phyloP scores from a whole-genome alignment of 768 basidiomycete species.

The Mycena rosella region DNA sequence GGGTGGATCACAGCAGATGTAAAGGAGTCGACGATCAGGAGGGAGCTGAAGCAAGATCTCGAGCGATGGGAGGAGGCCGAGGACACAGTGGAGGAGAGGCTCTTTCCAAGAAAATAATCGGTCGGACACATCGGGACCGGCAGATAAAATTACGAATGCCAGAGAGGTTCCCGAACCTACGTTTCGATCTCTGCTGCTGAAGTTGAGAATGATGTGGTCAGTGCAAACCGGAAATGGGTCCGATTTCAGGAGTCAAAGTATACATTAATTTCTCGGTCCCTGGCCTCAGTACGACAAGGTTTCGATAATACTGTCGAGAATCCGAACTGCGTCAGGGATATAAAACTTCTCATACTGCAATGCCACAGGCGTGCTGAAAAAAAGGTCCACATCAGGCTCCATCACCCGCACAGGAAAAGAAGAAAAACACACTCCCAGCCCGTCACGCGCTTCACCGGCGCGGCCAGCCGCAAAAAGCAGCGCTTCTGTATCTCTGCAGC shows the following conservation, averaged over 20 bases:
- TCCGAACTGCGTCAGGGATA: constrained; percentile 87
- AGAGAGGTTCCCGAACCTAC: too few species aligned
- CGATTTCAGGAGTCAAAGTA: background rate
- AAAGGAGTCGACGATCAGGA: too few species aligned
- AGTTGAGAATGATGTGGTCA: too few species aligned
- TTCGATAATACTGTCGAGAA: constrained; percentile 87
- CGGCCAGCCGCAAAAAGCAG: constrained; percentile 89
- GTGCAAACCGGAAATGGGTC: too few species aligned
- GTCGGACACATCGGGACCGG: too few species aligned
- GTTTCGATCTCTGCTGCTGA: too few species aligned
- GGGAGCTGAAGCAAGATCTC: too few species aligned
- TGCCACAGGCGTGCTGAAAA: constrained; percentile 79
- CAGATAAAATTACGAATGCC: too few species aligned
- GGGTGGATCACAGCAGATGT: too few species aligned
- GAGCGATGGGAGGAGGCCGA: too few species aligned
- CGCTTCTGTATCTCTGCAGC: constrained; percentile 91
- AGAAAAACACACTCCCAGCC: constrained; percentile 90
- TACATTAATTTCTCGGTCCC: constrained; percentile 4
- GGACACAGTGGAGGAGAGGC: too few species aligned
- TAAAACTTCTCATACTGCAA: constrained; percentile 94
- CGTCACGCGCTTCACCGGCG: constrained; percentile 87
- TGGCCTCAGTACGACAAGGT: constrained; percentile 74
- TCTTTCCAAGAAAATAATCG: too few species aligned
- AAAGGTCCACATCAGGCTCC: constrained; percentile 15
- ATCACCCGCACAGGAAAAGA: background rate